These are phyloP conservation scores for Monilinia laxa DNA, from an alignment of 2,329 filamentous ascomycete species.

Conservation along the genomic window DNA sequence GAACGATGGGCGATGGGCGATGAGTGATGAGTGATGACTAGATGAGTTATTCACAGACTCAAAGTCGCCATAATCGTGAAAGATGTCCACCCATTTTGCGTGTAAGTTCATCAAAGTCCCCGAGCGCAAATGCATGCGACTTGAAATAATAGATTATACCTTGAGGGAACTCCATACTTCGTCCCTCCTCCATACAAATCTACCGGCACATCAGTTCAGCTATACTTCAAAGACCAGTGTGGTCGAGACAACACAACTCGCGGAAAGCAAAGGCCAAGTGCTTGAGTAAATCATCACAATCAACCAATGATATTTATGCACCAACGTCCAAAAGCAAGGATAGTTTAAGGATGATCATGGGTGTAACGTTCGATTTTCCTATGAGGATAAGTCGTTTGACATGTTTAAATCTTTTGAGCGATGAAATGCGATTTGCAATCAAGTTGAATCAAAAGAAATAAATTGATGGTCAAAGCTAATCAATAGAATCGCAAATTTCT, in stretches of 20 bases:
- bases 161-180: conserved; percentile 3
- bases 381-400: conserved; percentile 28
- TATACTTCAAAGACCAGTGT: conserved; percentile 23
- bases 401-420: neutral
- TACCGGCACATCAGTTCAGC: conserved; percentile 19
- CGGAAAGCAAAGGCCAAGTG: conserved; percentile 37
- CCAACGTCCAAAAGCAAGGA: conserved; percentile 33
- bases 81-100: conserved; percentile 8
- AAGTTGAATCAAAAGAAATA: neutral
- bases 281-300: conserved; percentile 32
- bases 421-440: conserved; percentile 6
- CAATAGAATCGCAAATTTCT: conserved; percentile 4
- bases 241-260: conserved; percentile 36
- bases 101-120: conserved; percentile 27
- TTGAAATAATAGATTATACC: conserved; percentile 23
- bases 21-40: neutral
- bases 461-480: neutral
- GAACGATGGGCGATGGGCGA: neutral
- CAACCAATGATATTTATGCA: conserved; percentile 38
- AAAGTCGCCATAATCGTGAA: conserved; percentile 4
- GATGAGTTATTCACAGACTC: neutral
- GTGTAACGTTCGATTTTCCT: conserved; percentile 13
- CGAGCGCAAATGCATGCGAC: conserved; percentile 32
- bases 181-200: neutral
- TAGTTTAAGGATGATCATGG: conserved; percentile 30